Evolutionary conservation across 345 rosid species (phyloP).

Genomic region (Citrus medica): DNA sequence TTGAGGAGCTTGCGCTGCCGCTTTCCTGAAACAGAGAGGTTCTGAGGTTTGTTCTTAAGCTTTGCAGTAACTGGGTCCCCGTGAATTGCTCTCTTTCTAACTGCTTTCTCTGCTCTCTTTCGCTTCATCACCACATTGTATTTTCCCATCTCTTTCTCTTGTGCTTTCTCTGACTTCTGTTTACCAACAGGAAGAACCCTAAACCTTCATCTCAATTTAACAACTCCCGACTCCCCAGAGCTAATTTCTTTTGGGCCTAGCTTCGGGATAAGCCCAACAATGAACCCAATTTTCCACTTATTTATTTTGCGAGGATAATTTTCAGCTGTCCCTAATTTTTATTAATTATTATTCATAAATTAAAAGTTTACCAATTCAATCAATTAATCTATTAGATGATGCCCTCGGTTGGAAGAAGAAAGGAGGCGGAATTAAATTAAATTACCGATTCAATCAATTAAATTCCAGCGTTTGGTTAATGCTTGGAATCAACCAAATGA

Average conservation of each 20-base stretch:
- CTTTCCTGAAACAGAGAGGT: slow-evolving; percentile 63
- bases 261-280: not conserved
- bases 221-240: not conserved
- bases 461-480: no score
- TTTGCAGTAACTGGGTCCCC: slow-evolving; percentile 68
- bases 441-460: no score
- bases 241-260: not conserved
- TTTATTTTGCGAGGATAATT: not conserved
- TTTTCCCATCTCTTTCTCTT: slow-evolving; percentile 59
- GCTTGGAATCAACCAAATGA: no score
- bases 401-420: no score
- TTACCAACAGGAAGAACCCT: not conserved
- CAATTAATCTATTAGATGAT: no score
- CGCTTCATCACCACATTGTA: slow-evolving; percentile 74
- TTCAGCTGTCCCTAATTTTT: no score
- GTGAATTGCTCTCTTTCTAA: slow-evolving; percentile 52
- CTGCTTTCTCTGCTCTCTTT: slow-evolving; percentile 58
- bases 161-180: no score
- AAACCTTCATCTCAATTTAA: not conserved
- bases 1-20: slow-evolving; percentile 75
- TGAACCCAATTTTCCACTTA: not conserved
- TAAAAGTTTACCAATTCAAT: no score
- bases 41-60: slow-evolving; percentile 45
- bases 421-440: no score
- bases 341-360: no score